A percentile compares a stretch with the other conserved stretches of the same genome.
Evolutionary conservation across 768 basidiomycete species (phyloP).

Genomic region (Dioszegia crocea): DNA sequence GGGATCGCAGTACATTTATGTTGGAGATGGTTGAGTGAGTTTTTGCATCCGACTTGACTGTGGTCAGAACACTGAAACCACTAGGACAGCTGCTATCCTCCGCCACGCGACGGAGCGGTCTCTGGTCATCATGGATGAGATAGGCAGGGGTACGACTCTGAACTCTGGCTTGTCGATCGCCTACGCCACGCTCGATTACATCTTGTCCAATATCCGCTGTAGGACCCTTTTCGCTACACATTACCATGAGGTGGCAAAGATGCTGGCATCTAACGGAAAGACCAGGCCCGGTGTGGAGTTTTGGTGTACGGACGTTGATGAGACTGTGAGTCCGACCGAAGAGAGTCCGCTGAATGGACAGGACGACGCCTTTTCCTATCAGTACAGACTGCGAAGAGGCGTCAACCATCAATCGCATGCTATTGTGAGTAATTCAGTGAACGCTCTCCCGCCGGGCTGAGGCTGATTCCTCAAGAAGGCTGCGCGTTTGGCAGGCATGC

Average conservation of each 20-base stretch:
- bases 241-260: constrained; percentile 85
- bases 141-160: constrained; percentile 92
- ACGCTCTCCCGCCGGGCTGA: neutral
- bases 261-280: constrained; percentile 57
- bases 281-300: constrained; percentile 61
- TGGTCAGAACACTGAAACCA: constrained; percentile 3
- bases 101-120: constrained; percentile 74
- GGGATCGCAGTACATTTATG: constrained; percentile 95
- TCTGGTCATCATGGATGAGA: constrained; percentile 98
- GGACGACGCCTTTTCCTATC: constrained; percentile 77
- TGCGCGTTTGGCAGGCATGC: constrained; percentile 81
- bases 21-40: constrained; percentile 51
- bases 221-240: constrained; percentile 97
- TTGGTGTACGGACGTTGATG: constrained; percentile 83
- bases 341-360: constrained; percentile 37
- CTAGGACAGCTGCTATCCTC: constrained; percentile 84
- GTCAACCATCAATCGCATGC: constrained; percentile 86
- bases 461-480: constrained; percentile 59
- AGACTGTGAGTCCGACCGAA: constrained; percentile 58
- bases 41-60: neutral
- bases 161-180: constrained; percentile 90
- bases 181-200: constrained; percentile 79
- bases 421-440: constrained; percentile 32
- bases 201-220: constrained; percentile 67
- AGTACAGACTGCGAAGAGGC: constrained; percentile 72